Conservation (phyloP, 2,329 filamentous ascomycete genomes). For the Aspergillus sp. region DNA sequence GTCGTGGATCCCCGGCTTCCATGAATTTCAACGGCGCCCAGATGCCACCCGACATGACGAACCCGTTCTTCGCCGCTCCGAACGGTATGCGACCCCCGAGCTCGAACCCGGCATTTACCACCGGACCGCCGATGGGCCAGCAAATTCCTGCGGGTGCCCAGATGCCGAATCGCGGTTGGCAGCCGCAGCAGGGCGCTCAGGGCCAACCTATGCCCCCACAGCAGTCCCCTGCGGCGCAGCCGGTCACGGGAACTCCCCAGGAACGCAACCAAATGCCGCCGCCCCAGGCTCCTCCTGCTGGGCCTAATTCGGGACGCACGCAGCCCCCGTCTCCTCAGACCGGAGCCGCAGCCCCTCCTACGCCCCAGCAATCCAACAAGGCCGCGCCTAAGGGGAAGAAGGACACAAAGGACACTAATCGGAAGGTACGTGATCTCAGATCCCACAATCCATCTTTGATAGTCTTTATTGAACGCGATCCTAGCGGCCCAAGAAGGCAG, state of each 20-base stretch:
- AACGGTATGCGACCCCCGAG: slow-evolving; percentile 59
- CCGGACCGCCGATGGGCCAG: slow-evolving; percentile 41
- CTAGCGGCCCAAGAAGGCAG: slow-evolving; percentile 45
- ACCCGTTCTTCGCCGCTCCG: slow-evolving; percentile 40
- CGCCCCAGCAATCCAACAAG: slow-evolving; percentile 59
- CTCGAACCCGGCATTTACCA: slow-evolving; percentile 50
- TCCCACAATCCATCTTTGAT: background rate
- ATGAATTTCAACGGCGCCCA: slow-evolving; percentile 53
- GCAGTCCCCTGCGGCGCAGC: slow-evolving; percentile 42
- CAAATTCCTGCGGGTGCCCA: slow-evolving; percentile 41
- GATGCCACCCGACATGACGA: slow-evolving; percentile 49
- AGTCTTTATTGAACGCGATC: slow-evolving; percentile 16
- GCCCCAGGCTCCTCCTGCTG: slow-evolving; percentile 44
- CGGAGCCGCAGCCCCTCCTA: slow-evolving; percentile 53
- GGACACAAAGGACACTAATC: slow-evolving; percentile 47
- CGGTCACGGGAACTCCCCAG: slow-evolving; percentile 54
- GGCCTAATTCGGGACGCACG: slow-evolving; percentile 38
- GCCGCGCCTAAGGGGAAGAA: slow-evolving; percentile 60
- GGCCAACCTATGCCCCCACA: slow-evolving; percentile 49
- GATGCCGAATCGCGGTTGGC: slow-evolving; percentile 42
- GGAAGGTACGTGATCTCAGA: slow-evolving; percentile 44
- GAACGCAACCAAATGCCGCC: slow-evolving; percentile 54
- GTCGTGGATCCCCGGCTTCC: slow-evolving; percentile 59
- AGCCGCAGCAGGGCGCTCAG: slow-evolving; percentile 34
- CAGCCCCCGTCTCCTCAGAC: slow-evolving; percentile 45